Percentiles rank a stretch among this genome's conserved stretches.
Evolutionary conservation across 2,329 filamentous ascomycete genomes (phyloP).

Genomic region (Hysterium pulicare): DNA sequence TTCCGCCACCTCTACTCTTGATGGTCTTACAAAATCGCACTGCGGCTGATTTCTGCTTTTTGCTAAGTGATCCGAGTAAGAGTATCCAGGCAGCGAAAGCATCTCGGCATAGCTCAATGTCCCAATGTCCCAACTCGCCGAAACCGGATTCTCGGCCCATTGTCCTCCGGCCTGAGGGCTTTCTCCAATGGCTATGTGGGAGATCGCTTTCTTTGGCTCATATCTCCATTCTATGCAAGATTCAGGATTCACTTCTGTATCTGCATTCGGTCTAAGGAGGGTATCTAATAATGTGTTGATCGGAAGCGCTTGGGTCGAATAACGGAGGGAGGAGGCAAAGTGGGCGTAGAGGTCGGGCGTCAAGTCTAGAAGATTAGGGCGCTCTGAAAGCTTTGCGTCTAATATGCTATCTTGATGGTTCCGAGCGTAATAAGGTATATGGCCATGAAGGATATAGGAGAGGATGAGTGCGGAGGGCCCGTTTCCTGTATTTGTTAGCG

Average conservation of each 20-base stretch:
- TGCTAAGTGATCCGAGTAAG: constrained; percentile 53
- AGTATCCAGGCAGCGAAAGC: constrained; percentile 59
- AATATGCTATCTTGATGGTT: constrained; percentile 58
- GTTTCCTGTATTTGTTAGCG: constrained; percentile 47
- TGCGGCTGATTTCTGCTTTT: constrained; percentile 41
- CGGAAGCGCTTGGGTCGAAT: constrained; percentile 59
- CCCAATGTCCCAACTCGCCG: constrained; percentile 55
- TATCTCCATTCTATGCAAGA: constrained; percentile 55
- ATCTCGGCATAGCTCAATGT: constrained; percentile 61
- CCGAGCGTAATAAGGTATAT: constrained; percentile 55
- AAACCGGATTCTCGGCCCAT: constrained; percentile 55
- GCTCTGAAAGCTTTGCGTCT: constrained; percentile 51
- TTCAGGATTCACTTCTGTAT: constrained; percentile 52
- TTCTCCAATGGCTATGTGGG: constrained; percentile 55
- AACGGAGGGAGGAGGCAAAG: constrained; percentile 57
- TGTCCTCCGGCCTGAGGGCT: constrained; percentile 53
- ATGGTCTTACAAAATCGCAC: constrained; percentile 52
- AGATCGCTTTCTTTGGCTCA: constrained; percentile 49
- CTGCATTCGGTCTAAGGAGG: constrained; percentile 56
- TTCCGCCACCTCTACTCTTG: constrained; percentile 52
- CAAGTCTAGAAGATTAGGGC: constrained; percentile 47
- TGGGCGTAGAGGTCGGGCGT: constrained; percentile 54
- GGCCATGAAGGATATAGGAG: constrained; percentile 60
- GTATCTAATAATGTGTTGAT: constrained; percentile 60
- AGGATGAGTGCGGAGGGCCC: constrained; percentile 61